phyloP scores from a whole-genome alignment of 2,329 filamentous ascomycete species.

The Paecilomyces sp. region DNA sequence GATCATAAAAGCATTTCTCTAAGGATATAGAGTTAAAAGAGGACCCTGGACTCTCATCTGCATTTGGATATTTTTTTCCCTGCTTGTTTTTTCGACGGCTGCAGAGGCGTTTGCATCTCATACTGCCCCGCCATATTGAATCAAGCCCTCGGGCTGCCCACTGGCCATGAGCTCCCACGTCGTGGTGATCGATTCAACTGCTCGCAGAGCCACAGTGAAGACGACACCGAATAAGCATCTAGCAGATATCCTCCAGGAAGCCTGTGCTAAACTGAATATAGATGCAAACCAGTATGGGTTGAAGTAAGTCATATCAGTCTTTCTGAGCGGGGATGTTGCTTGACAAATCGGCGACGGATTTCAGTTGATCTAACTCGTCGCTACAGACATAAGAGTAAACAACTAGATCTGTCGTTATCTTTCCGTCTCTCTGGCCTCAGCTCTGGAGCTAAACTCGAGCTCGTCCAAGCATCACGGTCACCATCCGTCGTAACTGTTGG shows the following conservation, averaged over 20 bases:
- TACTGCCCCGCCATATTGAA: conserved; percentile 13
- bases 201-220: conserved; percentile 73
- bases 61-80: not conserved
- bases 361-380: not conserved
- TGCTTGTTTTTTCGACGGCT: not conserved
- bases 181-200: conserved; percentile 73
- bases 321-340: not conserved
- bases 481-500: conserved; percentile 81
- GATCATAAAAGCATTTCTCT: not conserved
- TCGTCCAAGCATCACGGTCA: conserved; percentile 79
- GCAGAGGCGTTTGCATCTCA: not conserved
- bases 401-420: conserved; percentile 75
- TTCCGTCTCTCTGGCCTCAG: conserved; percentile 76
- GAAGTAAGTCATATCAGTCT: conserved; percentile 53
- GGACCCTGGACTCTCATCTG: not conserved
- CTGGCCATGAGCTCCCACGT: conserved; percentile 74
- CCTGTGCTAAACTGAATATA: conserved; percentile 73
- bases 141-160: conserved; percentile 3
- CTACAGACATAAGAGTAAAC: conserved; percentile 69
- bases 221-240: conserved; percentile 74
- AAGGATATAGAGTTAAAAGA: not conserved
- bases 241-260: conserved; percentile 78
- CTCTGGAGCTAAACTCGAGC: conserved; percentile 84
- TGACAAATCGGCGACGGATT: not conserved
- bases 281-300: conserved; percentile 67